phyloP scores from a whole-genome alignment of 2,329 filamentous ascomycete genomes.

The Phialophora chinensis region DNA sequence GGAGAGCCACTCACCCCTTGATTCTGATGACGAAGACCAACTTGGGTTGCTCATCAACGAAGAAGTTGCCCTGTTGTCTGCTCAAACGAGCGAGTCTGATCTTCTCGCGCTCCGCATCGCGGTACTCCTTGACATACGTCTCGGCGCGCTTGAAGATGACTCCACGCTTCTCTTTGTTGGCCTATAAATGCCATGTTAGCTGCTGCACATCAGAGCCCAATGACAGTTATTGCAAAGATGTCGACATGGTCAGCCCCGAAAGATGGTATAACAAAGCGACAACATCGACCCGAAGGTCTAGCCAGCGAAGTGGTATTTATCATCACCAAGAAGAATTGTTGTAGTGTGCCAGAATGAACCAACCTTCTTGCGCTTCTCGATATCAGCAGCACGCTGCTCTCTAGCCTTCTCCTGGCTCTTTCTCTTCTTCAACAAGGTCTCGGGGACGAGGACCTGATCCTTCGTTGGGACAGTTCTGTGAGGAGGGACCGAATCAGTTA shows the following conservation, averaged over 20 bases:
- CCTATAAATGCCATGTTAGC: conserved; percentile 58
- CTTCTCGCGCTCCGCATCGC: conserved; percentile 97
- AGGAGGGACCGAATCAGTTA: conserved; percentile 63
- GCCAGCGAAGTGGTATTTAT: conserved; percentile 83
- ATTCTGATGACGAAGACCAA: conserved; percentile 98
- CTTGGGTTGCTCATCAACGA: conserved; percentile 93
- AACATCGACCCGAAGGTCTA: conserved; percentile 93
- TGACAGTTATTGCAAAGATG: conserved; percentile 3
- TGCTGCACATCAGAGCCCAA: conserved; percentile 42
- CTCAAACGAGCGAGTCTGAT: conserved; percentile 86
- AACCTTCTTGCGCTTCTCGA: conserved; percentile 90
- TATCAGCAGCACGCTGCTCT: conserved; percentile 79
- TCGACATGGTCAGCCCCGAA: conserved; percentile 82
- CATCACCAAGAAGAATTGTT: conserved; percentile 70
- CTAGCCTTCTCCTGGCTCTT: conserved; percentile 99
- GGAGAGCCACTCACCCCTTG: conserved; percentile 73
- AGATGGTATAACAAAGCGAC: conserved; percentile 97
- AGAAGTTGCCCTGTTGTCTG: conserved; percentile 91
- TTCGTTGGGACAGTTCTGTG: conserved; percentile 86
- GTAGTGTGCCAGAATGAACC: conserved; percentile 54
- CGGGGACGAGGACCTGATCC: conserved; percentile 95
- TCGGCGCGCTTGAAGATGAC: conserved; percentile 99
- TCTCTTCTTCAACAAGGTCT: conserved; percentile 99
- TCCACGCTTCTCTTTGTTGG: conserved; percentile 97
- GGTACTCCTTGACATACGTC: conserved; percentile 99